Percentiles rank a stretch among this genome's conserved stretches.
These are phyloP conservation scores for Scheffersomyces stipitis DNA, from an alignment of 805 yeast genomes.

Conservation along the genomic window DNA sequence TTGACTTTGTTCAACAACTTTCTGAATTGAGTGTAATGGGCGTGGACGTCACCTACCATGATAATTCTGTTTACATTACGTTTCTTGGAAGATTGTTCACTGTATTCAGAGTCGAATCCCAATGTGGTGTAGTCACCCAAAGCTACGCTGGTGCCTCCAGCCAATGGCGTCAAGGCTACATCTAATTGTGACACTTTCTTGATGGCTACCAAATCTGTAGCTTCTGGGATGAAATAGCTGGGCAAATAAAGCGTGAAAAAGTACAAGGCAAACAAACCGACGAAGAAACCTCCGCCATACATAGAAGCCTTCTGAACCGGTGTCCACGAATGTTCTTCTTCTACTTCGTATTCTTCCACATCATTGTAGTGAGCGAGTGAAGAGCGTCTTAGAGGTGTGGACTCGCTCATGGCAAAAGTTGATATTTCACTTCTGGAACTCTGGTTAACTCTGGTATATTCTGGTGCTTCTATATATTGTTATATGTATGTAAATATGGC, in stretches of 20 bases:
- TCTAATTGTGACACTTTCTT: constrained; percentile 21
- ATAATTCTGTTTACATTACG: constrained; percentile 49
- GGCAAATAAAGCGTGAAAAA: constrained; percentile 36
- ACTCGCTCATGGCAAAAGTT: constrained; percentile 12
- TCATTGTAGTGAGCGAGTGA: constrained; percentile 5
- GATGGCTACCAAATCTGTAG: constrained; percentile 24
- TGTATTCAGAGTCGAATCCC: constrained; percentile 3
- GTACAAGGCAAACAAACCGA: constrained; percentile 20
- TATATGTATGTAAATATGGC: no score
- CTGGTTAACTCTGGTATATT: no score
- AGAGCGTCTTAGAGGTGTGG: constrained; percentile 8
- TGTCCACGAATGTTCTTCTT: constrained; percentile 10
- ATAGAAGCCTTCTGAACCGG: constrained; percentile 16
- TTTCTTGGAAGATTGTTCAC: constrained; percentile 3
- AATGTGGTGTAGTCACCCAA: constrained; percentile 1
- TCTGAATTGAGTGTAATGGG: constrained; percentile 58
- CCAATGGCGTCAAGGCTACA: constrained; percentile 26
- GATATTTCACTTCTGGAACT: no score
- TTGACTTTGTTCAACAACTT: constrained; percentile 51
- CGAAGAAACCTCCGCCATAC: constrained; percentile 9
- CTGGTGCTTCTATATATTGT: no score
- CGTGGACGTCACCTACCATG: constrained; percentile 87
- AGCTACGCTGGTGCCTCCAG: constrained; percentile 2
- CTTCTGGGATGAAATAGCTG: constrained; percentile 31
- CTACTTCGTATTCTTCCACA: constrained; percentile 17